These are phyloP conservation scores for Lactarius tabidus DNA, from an alignment of 768 basidiomycete species.

Conservation along the genomic window DNA sequence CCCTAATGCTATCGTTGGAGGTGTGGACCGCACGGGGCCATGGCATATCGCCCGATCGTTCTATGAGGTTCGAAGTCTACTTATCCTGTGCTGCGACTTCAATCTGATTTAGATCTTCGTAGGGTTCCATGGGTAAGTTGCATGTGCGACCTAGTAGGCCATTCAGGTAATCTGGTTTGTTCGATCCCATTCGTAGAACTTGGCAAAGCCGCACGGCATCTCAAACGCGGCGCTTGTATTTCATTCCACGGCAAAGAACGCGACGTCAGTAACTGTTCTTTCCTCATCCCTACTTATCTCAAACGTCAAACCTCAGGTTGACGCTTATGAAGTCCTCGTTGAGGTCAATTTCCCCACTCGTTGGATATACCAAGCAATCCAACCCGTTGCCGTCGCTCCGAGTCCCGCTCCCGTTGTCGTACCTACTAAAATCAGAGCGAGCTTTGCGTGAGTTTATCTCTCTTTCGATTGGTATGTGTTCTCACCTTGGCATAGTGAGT, in stretches of 20 bases:
- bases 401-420: background rate
- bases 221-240: slow-evolving; percentile 32
- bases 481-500: slow-evolving; percentile 30
- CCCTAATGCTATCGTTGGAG: slow-evolving; percentile 23
- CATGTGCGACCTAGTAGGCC: background rate
- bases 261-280: slow-evolving; percentile 27
- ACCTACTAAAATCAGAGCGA: background rate
- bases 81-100: background rate
- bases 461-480: background rate
- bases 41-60: slow-evolving; percentile 24
- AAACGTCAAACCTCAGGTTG: slow-evolving; percentile 26
- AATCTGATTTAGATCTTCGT: background rate
- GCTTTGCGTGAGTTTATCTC: slow-evolving; percentile 10
- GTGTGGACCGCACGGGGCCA: slow-evolving; percentile 19
- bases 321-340: slow-evolving; percentile 36
- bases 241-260: slow-evolving; percentile 36
- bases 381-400: background rate
- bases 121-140: slow-evolving; percentile 24
- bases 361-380: slow-evolving; percentile 3
- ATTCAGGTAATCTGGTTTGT: background rate
- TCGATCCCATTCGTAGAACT: slow-evolving; percentile 30
- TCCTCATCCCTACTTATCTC: background rate
- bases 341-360: slow-evolving; percentile 27
- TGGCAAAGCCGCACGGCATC: slow-evolving; percentile 34
- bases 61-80: slow-evolving; percentile 18